These are phyloP conservation scores for Plantago lanceolata DNA, from an alignment of 305 asterid species.

Conservation along the genomic window DNA sequence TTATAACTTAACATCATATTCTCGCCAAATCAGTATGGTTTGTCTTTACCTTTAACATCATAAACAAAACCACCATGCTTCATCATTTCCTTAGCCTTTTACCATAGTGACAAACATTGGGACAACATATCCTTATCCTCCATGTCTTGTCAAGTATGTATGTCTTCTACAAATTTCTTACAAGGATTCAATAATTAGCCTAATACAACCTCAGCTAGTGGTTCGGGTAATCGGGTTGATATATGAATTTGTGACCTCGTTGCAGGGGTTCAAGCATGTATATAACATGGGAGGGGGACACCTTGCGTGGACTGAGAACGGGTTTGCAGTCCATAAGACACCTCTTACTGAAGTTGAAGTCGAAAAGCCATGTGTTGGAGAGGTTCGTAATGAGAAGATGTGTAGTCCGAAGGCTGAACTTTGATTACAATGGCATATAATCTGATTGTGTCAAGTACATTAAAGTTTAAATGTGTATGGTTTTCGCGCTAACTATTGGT, in stretches of 20 bases:
- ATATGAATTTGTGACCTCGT: no score
- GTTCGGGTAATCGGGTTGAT: no score
- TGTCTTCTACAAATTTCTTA: no score
- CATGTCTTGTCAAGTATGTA: no score
- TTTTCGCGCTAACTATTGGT: no score
- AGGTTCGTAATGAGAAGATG: background rate
- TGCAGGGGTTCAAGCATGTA: constrained; percentile 64
- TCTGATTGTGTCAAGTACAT: no score
- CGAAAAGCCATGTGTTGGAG: background rate
- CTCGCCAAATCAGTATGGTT: no score
- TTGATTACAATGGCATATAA: background rate
- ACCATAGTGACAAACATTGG: background rate
- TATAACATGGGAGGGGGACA: constrained; percentile 79
- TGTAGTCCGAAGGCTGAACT: background rate
- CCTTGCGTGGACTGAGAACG: constrained; percentile 58
- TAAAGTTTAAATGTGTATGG: no score
- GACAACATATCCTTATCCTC: background rate
- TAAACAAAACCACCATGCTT: background rate
- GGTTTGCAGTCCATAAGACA: constrained; percentile 42
- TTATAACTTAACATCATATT: no score
- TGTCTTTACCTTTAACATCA: no score
- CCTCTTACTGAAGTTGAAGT: background rate
- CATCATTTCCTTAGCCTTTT: background rate
- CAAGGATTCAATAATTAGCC: no score
- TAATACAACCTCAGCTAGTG: background rate